These are phyloP conservation scores for Paraconiothyrium sp. DNA, from an alignment of 2,329 filamentous ascomycete species.

Conservation along the genomic window DNA sequence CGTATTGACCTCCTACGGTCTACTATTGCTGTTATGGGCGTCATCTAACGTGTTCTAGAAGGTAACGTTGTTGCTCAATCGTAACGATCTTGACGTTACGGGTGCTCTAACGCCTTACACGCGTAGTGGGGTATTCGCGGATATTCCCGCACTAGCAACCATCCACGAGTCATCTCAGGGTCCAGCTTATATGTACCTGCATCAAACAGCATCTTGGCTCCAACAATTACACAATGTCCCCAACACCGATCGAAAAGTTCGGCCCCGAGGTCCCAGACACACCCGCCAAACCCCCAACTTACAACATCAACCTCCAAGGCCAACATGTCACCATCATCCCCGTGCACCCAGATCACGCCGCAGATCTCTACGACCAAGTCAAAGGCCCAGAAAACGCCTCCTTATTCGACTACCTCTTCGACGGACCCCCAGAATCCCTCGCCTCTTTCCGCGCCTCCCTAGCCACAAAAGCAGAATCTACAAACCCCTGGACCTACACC, in stretches of 20 bases:
- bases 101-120: neutral
- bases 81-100: neutral
- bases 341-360: conserved; percentile 14
- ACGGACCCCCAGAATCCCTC: conserved; percentile 20
- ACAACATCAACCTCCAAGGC: conserved; percentile 19
- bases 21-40: neutral
- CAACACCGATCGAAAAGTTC: neutral
- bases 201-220: neutral
- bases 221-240: neutral
- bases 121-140: conserved; percentile 8
- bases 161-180: neutral
- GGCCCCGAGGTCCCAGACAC: neutral
- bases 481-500: conserved; percentile 27
- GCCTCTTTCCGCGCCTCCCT: conserved; percentile 12
- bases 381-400: conserved; percentile 13
- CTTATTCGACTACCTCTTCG: conserved; percentile 27
- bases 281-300: conserved; percentile 19
- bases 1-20: neutral
- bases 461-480: conserved; percentile 17
- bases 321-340: conserved; percentile 17
- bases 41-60: neutral
- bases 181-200: neutral
- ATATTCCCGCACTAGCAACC: conserved; percentile 1
- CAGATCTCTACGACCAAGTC: conserved; percentile 15
- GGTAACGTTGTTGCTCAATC: neutral